Evolutionary conservation across 2,329 filamentous ascomycete species (phyloP).

Genomic region (Oidium heveae): DNA sequence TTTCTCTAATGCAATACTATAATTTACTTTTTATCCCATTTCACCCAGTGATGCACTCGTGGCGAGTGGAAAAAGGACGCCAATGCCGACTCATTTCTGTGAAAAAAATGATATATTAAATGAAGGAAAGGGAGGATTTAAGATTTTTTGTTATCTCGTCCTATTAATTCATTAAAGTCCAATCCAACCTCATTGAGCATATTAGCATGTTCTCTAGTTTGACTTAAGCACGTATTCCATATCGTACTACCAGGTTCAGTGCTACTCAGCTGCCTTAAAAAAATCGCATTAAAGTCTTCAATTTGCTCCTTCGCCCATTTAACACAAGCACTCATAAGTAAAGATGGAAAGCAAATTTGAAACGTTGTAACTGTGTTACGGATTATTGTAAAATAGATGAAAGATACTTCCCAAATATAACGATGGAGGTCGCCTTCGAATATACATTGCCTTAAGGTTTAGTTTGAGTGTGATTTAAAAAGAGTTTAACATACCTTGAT

Average conservation of each 20-base stretch:
- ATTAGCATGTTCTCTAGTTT: slow-evolving; percentile 54
- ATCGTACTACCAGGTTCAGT: slow-evolving; percentile 50
- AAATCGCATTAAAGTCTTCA: slow-evolving; percentile 65
- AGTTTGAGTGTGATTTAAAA: not conserved
- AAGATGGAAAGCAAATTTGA: slow-evolving; percentile 60
- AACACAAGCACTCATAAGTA: slow-evolving; percentile 81
- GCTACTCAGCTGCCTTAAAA: slow-evolving; percentile 67
- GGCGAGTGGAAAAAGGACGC: no score
- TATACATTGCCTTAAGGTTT: slow-evolving; percentile 48
- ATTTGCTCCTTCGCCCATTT: slow-evolving; percentile 96
- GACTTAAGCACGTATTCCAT: slow-evolving; percentile 63
- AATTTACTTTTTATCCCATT: no score
- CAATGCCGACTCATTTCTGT: no score
- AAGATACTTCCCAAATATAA: slow-evolving; percentile 88
- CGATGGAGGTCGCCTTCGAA: slow-evolving; percentile 83
- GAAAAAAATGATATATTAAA: no score
- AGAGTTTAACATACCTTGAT: slow-evolving; percentile 34
- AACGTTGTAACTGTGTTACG: slow-evolving; percentile 81
- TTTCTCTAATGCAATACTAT: no score
- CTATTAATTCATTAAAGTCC: slow-evolving; percentile 68
- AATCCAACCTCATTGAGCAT: slow-evolving; percentile 68
- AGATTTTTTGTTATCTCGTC: slow-evolving; percentile 20
- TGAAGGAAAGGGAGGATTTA: no score
- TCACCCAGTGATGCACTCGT: no score
- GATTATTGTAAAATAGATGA: slow-evolving; percentile 85